Evolutionary conservation across 2,329 filamentous ascomycete species (phyloP).

Genomic region (Xylaria sp.): DNA sequence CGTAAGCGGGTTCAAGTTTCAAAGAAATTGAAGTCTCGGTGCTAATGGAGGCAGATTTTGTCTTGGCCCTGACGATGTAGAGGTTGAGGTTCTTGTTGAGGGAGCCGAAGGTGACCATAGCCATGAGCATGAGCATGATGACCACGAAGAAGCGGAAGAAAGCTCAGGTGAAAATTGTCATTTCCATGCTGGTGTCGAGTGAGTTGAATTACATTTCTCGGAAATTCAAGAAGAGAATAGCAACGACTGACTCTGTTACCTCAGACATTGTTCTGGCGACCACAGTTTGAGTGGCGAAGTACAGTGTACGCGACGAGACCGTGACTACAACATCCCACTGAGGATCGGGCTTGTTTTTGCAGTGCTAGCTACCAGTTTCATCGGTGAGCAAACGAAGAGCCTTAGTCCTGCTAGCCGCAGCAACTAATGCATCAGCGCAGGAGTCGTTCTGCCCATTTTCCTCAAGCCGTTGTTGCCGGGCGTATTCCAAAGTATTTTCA

Average conservation of each 20-base stretch:
- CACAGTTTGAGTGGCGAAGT: background rate
- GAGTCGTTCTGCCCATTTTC: slow-evolving; percentile 17
- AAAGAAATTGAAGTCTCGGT: background rate
- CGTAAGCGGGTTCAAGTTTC: slow-evolving; percentile 52
- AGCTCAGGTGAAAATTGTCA: slow-evolving; percentile 13
- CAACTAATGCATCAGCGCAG: slow-evolving; percentile 4
- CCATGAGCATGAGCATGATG: background rate
- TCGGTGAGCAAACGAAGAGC: background rate
- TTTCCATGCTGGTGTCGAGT: slow-evolving; percentile 20
- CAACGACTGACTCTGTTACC: background rate
- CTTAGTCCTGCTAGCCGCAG: background rate
- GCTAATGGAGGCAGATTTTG: slow-evolving; percentile 14
- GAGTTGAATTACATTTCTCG: background rate
- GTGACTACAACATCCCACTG: slow-evolving; percentile 16
- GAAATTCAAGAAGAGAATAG: background rate
- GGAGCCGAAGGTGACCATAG: slow-evolving; percentile 4
- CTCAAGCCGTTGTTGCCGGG: slow-evolving; percentile 18
- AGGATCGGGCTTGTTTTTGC: slow-evolving; percentile 18
- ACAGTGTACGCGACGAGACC: slow-evolving; percentile 11
- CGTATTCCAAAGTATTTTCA: slow-evolving; percentile 4
- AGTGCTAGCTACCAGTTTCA: slow-evolving; percentile 15
- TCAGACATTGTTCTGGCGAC: slow-evolving; percentile 12
- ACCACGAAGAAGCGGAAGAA: too few species aligned
- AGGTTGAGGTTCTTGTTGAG: slow-evolving; percentile 16
- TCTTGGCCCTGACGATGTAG: slow-evolving; percentile 4